Conservation (phyloP, 106 monocot genomes). For the Xerophyta viscosa region DNA sequence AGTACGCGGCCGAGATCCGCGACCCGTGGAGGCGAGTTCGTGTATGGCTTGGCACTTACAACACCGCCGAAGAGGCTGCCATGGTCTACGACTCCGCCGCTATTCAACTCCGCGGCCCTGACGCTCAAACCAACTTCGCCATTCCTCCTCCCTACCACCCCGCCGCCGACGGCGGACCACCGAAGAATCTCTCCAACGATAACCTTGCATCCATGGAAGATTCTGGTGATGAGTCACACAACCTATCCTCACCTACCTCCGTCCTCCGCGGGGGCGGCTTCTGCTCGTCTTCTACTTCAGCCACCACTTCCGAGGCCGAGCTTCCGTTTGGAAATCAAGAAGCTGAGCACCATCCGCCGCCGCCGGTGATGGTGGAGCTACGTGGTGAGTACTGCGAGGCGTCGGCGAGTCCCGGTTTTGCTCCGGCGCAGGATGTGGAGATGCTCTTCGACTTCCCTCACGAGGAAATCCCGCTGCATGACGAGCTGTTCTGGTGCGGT, state of each 20-base stretch:
- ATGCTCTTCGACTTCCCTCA: constrained; percentile 9
- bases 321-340: no score
- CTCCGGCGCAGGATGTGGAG: neutral
- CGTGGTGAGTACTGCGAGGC: neutral
- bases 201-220: constrained; percentile 17
- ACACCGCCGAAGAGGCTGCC: constrained; percentile 63
- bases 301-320: neutral
- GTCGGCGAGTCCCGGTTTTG: neutral
- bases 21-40: constrained; percentile 49
- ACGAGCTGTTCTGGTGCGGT: constrained; percentile 21
- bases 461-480: constrained; percentile 25
- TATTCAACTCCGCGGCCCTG: constrained; percentile 56
- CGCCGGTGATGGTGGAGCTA: neutral
- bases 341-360: neutral
- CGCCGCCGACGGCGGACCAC: neutral
- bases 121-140: constrained; percentile 59
- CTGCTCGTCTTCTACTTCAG: neutral
- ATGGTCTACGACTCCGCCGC: constrained; percentile 67
- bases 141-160: neutral
- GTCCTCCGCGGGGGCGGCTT: constrained; percentile 34
- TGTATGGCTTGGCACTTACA: constrained; percentile 62
- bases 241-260: constrained; percentile 34
- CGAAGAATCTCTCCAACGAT: neutral
- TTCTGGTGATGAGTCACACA: constrained; percentile 31
- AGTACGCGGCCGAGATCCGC: constrained; percentile 70